Conservation (phyloP, 371 early-diverging fungal genomes). For the Rhizopus sp. region DNA sequence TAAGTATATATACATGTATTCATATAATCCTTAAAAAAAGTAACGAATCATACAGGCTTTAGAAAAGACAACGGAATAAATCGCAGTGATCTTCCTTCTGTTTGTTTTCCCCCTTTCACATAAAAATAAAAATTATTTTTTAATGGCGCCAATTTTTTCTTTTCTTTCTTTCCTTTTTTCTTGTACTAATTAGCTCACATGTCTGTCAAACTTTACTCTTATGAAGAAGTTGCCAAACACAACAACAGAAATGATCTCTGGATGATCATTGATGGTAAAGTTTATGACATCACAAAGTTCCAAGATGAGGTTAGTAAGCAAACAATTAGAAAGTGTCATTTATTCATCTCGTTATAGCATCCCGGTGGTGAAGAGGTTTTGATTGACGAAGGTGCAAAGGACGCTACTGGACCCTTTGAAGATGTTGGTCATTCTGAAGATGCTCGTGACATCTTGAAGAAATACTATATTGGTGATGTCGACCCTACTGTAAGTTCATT, state of each 20-base stretch:
- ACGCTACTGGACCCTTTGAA: constrained; percentile 93
- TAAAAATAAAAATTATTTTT: no score
- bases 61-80: no score
- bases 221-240: constrained; percentile 66
- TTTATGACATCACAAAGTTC: constrained; percentile 83
- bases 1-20: no score
- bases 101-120: no score
- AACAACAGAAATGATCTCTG: constrained; percentile 57
- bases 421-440: constrained; percentile 96
- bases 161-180: no score
- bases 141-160: no score
- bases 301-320: constrained; percentile 59
- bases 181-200: not conserved
- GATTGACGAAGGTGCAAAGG: constrained; percentile 78
- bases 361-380: constrained; percentile 86
- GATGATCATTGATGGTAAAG: constrained; percentile 80
- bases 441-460: constrained; percentile 80
- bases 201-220: constrained; percentile 42
- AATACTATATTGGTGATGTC: constrained; percentile 75
- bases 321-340: not conserved
- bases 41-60: no score
- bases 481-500: constrained; percentile 56
- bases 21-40: no score
- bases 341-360: constrained; percentile 49
- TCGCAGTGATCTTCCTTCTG: no score